Conservation (phyloP, 257 asterid species). For the Knoxia roxburghii region DNA sequence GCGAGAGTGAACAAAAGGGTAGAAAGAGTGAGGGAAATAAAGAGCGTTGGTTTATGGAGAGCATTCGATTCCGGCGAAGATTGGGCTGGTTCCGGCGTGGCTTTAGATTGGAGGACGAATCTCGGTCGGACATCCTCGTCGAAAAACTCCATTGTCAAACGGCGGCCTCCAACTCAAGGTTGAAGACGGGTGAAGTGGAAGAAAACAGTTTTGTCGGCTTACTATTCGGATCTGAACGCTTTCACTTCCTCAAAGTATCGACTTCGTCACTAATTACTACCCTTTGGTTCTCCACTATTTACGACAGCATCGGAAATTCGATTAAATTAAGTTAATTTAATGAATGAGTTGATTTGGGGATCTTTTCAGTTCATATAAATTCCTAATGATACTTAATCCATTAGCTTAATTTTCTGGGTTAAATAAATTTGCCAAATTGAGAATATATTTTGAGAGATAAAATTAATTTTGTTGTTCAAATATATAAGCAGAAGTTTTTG, state of each 20-base stretch:
- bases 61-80: constrained; percentile 12
- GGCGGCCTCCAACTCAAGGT: neutral
- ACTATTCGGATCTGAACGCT: neutral
- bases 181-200: neutral
- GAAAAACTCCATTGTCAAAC: constrained; percentile 63
- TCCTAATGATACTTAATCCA: too few species aligned
- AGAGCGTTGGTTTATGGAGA: constrained; percentile 48
- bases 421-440: too few species aligned
- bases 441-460: too few species aligned
- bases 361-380: too few species aligned
- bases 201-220: neutral
- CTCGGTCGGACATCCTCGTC: constrained; percentile 85
- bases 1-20: constrained; percentile 33
- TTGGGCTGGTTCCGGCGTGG: constrained; percentile 27
- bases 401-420: too few species aligned
- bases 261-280: too few species aligned
- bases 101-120: constrained; percentile 68
- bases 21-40: constrained; percentile 48
- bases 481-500: too few species aligned
- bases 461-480: too few species aligned
- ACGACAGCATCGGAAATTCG: too few species aligned
- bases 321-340: too few species aligned
- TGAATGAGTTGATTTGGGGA: too few species aligned
- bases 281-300: too few species aligned
- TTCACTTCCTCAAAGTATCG: neutral